A percentile compares a stretch with the other conserved stretches of the same genome.
phyloP scores from a whole-genome alignment of 345 rosid species.

The Euclidium syriacum region DNA sequence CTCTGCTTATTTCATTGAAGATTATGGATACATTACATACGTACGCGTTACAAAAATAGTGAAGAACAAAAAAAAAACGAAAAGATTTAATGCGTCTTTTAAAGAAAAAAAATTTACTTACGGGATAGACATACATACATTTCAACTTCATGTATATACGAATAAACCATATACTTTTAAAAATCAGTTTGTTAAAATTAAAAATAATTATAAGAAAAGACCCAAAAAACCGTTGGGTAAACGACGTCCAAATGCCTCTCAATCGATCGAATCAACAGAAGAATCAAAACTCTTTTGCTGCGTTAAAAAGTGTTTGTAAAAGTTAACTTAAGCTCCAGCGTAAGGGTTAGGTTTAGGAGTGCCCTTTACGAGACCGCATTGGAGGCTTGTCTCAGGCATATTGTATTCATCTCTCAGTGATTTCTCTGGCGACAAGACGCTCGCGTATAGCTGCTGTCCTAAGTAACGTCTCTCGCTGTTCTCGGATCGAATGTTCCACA shows the following conservation, averaged over 20 bases:
- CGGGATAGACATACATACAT: constrained; percentile 28
- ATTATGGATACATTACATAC: constrained; percentile 21
- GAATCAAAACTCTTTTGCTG: constrained; percentile 25
- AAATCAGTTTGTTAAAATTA: neutral
- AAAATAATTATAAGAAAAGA: neutral
- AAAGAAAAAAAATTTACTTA: constrained; percentile 5
- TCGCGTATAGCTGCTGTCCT: constrained; percentile 70
- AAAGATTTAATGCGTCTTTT: constrained; percentile 9
- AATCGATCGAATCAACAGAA: constrained; percentile 13
- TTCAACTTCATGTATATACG: constrained; percentile 16
- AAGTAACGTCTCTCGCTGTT: constrained; percentile 55
- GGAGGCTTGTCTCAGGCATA: constrained; percentile 51
- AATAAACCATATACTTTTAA: constrained; percentile 20
- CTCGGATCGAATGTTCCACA: constrained; percentile 89
- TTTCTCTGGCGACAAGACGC: constrained; percentile 57
- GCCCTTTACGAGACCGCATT: constrained; percentile 51
- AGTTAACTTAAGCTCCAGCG: constrained; percentile 34
- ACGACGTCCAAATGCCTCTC: constrained; percentile 16
- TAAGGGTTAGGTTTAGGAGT: constrained; percentile 63
- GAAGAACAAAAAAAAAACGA: constrained; percentile 7
- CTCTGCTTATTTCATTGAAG: constrained; percentile 25
- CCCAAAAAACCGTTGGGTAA: constrained; percentile 7
- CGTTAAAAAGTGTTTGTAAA: neutral
- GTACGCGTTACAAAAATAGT: constrained; percentile 17
- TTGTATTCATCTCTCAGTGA: constrained; percentile 91